These are phyloP conservation scores for Podaxis sp. DNA, from an alignment of 768 basidiomycete genomes.

Conservation along the genomic window DNA sequence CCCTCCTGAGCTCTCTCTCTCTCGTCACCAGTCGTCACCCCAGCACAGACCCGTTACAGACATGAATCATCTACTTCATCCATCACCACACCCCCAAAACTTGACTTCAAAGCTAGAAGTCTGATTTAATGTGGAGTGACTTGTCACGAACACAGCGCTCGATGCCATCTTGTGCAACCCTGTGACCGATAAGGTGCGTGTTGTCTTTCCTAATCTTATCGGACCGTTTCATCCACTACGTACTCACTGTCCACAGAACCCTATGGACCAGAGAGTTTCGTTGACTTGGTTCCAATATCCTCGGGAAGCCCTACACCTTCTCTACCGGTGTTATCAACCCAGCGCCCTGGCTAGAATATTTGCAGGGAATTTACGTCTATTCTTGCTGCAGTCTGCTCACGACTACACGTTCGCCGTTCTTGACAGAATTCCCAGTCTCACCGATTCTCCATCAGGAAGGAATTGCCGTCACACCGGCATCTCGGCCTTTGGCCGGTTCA, in stretches of 20 bases:
- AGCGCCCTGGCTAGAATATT: conserved; percentile 1
- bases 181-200: conserved; percentile 15
- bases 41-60: background rate
- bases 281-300: background rate
- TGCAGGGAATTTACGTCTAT: background rate
- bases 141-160: background rate
- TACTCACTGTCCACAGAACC: background rate
- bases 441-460: conserved; percentile 18
- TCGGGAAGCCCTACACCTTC: background rate
- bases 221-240: background rate
- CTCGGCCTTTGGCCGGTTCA: conserved; percentile 8
- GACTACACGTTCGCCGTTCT: conserved; percentile 9
- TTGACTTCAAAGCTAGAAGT: conserved; percentile 10
- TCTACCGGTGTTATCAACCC: background rate
- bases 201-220: conserved; percentile 14
- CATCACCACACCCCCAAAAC: conserved; percentile 1
- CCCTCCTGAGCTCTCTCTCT: background rate
- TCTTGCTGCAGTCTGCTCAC: background rate
- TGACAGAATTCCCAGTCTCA: conserved; percentile 18
- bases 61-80: background rate
- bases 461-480: conserved; percentile 8
- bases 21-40: background rate
- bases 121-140: conserved; percentile 8
- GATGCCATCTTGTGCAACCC: conserved; percentile 3
- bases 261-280: background rate